Evolutionary conservation across 2,329 filamentous ascomycete species (phyloP).

Genomic region (Ceratocystis albifundus): DNA sequence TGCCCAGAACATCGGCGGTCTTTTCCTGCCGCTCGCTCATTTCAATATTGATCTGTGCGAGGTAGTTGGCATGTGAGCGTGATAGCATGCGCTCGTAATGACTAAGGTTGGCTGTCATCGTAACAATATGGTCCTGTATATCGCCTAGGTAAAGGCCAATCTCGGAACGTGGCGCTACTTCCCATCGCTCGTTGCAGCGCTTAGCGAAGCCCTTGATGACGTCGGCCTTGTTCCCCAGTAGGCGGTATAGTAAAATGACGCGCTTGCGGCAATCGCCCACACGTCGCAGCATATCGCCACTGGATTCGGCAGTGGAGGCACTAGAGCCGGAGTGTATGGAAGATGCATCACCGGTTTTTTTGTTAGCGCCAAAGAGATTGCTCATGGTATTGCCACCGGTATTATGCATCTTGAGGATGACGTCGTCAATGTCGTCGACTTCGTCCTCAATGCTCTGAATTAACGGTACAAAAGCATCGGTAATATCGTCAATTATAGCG

Average conservation of each 20-base stretch:
- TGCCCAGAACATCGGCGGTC: conserved; percentile 88
- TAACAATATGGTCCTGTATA: conserved; percentile 98
- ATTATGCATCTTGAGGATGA: conserved; percentile 66
- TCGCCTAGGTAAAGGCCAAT: conserved; percentile 97
- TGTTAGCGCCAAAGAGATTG: not conserved
- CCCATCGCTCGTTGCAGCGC: conserved; percentile 95
- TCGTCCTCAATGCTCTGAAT: conserved; percentile 92
- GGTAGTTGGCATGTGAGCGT: conserved; percentile 87
- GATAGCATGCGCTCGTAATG: conserved; percentile 94
- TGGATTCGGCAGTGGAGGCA: conserved; percentile 33
- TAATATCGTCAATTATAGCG: conserved; percentile 95
- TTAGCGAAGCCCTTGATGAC: conserved; percentile 99
- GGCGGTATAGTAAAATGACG: conserved; percentile 87
- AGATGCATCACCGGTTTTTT: conserved; percentile 32
- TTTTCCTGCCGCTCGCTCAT: conserved; percentile 98
- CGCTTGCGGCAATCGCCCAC: conserved; percentile 93
- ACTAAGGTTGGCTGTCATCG: conserved; percentile 90
- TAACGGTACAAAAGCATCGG: conserved; percentile 84
- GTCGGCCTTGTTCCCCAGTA: conserved; percentile 94
- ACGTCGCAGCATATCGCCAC: conserved; percentile 76
- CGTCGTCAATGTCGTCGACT: conserved; percentile 92
- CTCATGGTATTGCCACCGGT: not conserved
- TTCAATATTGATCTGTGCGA: conserved; percentile 97
- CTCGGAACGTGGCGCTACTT: conserved; percentile 85
- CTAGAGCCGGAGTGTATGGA: conserved; percentile 27